These are phyloP conservation scores for Patellaria atrata DNA, from an alignment of 495 filamentous ascomycete genomes.

Conservation along the genomic window DNA sequence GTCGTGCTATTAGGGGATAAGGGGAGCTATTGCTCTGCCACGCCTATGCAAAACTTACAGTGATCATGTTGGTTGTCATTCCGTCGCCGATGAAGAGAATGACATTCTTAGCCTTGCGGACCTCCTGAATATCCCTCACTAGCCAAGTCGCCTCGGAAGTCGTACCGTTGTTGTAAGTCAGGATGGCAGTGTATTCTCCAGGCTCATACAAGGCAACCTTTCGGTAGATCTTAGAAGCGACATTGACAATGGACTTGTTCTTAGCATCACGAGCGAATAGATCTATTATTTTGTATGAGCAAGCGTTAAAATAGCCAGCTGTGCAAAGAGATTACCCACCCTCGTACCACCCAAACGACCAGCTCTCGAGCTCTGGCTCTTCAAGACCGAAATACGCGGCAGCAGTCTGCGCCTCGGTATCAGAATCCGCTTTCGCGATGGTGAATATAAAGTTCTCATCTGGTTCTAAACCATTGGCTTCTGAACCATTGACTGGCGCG, in stretches of 20 bases:
- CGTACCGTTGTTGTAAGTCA: constrained; percentile 50
- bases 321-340: too few relatives aligned
- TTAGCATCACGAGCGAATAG: constrained; percentile 52
- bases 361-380: constrained; percentile 50
- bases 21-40: background rate
- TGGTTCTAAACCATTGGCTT: constrained; percentile 43
- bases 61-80: constrained; percentile 70
- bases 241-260: constrained; percentile 51
- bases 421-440: constrained; percentile 47
- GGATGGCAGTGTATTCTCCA: constrained; percentile 48
- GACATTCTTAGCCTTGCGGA: constrained; percentile 62
- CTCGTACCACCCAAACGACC: constrained; percentile 60
- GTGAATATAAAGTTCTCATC: constrained; percentile 57
- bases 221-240: constrained; percentile 55
- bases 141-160: constrained; percentile 54
- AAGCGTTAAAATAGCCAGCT: background rate
- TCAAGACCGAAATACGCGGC: constrained; percentile 43
- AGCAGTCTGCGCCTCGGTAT: constrained; percentile 32
- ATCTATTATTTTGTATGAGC: constrained; percentile 30
- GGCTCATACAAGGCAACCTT: constrained; percentile 52
- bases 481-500: constrained; percentile 59
- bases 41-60: constrained; percentile 9
- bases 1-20: background rate
- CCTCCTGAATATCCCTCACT: constrained; percentile 47
- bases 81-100: constrained; percentile 66